Base-by-base conservation (phyloP, 2,329 filamentous ascomycete species). In the Raffaelea ambrosiae region DNA sequence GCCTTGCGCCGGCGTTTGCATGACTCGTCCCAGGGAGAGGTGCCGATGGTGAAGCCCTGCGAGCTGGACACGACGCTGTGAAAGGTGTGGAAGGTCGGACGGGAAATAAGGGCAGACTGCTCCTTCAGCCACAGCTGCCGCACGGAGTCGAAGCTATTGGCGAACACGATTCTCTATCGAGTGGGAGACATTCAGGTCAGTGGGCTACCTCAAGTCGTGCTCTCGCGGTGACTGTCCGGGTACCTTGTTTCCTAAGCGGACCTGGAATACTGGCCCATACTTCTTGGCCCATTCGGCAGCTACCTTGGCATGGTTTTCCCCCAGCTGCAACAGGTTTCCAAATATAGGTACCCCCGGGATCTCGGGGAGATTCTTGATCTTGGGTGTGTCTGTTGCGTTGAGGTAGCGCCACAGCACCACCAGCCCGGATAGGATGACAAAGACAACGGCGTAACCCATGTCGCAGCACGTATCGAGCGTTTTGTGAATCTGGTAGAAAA, bases 1-100 rank as follows among this genome's bases (percentile, higher is more conserved):
- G 84, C 86, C 67, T 88, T 90, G 51, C 87, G 77, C 4, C 85
- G 76, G 21, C 74, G 71, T 63, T 90, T 91, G 66, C 84, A 88
- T 2, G 81, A 87, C 44, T 88, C 86, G 52, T 90, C 85, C 83
- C 86, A 93, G 0, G 87, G 86, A 0, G 85, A 89, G 0, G 86
- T 88, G 1, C 87, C 87, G 51, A 93, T 88, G 0, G 86, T 91
- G 63, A 88, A 86, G 5, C 86, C 86, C 55, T 88, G 83, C 0
- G 83, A 86, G 31, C 74, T 79, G 2, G 85, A 88, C 3, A 89
- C 83, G 4, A 90, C 83, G 5, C 76, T 85, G 64, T 90, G 86
- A 63, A 90, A 91, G 1, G 86, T 91, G 63, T 91, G 85, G 43
- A 89, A 77, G 21, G 74, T 87, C 0, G 87, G 87, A 2, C 87